phyloP scores from a whole-genome alignment of 2,329 filamentous ascomycete species.

The Beauveria sp. region DNA sequence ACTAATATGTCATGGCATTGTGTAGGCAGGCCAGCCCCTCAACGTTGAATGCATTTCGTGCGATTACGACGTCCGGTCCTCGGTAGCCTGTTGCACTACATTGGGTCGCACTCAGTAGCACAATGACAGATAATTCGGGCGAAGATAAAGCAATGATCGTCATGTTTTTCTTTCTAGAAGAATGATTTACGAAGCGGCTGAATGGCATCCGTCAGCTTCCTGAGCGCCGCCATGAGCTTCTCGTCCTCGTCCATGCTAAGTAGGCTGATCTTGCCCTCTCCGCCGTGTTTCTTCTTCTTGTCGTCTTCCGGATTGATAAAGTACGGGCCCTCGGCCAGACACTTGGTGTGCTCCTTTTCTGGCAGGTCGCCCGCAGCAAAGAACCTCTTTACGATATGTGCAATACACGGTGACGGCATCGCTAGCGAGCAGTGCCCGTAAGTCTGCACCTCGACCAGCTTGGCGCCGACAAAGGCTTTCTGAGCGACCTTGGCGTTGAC shows the following conservation, averaged over 20 bases:
- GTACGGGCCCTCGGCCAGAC: conserved; percentile 31
- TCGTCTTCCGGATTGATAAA: conserved; percentile 25
- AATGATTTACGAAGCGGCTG: not conserved
- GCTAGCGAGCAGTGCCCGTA: conserved; percentile 37
- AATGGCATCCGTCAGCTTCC: conserved; percentile 6
- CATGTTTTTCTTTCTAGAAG: not conserved
- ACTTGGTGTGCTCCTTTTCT: conserved; percentile 23
- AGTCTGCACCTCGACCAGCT: conserved; percentile 32
- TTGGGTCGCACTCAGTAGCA: not conserved
- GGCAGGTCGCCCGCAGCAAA: conserved; percentile 32
- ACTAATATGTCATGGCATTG: not conserved
- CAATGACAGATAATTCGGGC: not conserved
- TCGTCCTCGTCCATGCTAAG: not conserved
- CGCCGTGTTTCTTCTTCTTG: not conserved
- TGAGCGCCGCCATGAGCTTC: conserved; percentile 2
- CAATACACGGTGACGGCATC: conserved; percentile 29
- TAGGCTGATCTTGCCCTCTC: not conserved
- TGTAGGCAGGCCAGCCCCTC: not conserved
- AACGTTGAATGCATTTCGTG: not conserved
- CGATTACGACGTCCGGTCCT: not conserved
- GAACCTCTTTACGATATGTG: conserved; percentile 28
- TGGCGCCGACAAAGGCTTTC: conserved; percentile 28
- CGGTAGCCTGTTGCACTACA: not conserved
- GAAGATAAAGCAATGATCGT: too few relatives aligned
- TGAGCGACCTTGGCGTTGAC: conserved; percentile 30